These are phyloP conservation scores for Pythium sukuiense DNA, from an alignment of 352 stramenopile genomes.

Conservation along the genomic window DNA sequence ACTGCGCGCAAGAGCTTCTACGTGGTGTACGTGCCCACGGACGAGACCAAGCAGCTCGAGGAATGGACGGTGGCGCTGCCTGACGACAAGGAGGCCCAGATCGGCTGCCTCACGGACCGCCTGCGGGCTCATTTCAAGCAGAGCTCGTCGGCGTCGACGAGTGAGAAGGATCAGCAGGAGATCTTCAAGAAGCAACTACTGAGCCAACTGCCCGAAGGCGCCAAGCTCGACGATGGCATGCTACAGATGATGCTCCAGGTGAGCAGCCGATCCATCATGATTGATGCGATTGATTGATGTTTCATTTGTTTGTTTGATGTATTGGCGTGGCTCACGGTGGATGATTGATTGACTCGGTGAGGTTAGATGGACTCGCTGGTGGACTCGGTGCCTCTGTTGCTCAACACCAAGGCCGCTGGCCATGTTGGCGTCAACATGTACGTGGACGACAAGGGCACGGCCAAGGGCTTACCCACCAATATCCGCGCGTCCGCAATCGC, in stretches of 20 bases:
- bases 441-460: slow-evolving; percentile 88
- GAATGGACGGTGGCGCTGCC: slow-evolving; percentile 74
- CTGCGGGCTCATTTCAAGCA: slow-evolving; percentile 79
- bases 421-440: slow-evolving; percentile 89
- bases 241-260: slow-evolving; percentile 83
- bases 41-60: slow-evolving; percentile 55
- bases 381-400: slow-evolving; percentile 84
- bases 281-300: not conserved
- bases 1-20: slow-evolving; percentile 58
- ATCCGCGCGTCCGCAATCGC: slow-evolving; percentile 77
- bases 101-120: slow-evolving; percentile 81
- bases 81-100: slow-evolving; percentile 73
- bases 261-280: not conserved
- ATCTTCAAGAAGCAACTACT: slow-evolving; percentile 84
- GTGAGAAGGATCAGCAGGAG: slow-evolving; percentile 54
- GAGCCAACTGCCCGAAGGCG: slow-evolving; percentile 64
- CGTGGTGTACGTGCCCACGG: slow-evolving; percentile 68
- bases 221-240: slow-evolving; percentile 69
- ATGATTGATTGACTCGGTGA: not conserved
- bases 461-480: slow-evolving; percentile 81
- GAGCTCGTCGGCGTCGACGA: slow-evolving; percentile 27
- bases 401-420: slow-evolving; percentile 69
- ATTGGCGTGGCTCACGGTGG: not conserved
- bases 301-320: not conserved
- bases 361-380: slow-evolving; percentile 83